phyloP scores from a whole-genome alignment of 2,329 filamentous ascomycete species.

The Ophiobolus disseminans region DNA sequence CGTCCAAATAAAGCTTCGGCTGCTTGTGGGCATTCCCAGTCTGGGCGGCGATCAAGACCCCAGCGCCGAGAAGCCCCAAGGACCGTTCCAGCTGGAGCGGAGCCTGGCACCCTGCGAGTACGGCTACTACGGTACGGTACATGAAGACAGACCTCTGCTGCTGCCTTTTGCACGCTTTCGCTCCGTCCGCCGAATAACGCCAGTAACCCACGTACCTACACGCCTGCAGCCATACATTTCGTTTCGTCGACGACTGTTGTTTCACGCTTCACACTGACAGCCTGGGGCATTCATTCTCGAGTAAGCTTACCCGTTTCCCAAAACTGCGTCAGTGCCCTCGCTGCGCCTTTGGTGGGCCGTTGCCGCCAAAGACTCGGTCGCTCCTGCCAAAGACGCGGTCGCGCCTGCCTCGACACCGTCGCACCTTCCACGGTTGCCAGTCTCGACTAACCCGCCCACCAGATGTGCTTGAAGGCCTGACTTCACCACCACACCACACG shows the following conservation, averaged over 20 bases:
- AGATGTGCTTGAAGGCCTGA: not conserved
- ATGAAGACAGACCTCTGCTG: conserved; percentile 33
- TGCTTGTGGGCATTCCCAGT: conserved; percentile 43
- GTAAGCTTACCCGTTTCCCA: no score
- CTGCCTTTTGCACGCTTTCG: conserved; percentile 25
- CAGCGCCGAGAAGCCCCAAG: conserved; percentile 40
- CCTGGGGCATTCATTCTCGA: no score
- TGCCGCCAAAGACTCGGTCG: no score
- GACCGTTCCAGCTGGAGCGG: conserved; percentile 32
- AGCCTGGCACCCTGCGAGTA: conserved; percentile 15
- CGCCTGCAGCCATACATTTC: not conserved
- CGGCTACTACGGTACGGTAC: conserved; percentile 19
- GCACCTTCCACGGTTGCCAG: not conserved
- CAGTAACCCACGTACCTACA: conserved; percentile 2
- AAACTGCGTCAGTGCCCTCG: no score
- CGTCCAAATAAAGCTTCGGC: conserved; percentile 49
- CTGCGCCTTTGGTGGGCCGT: no score
- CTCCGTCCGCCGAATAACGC: conserved; percentile 2
- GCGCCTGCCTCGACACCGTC: not conserved
- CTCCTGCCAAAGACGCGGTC: not conserved
- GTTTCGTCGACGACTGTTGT: not conserved
- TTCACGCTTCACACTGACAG: not conserved
- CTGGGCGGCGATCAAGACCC: conserved; percentile 46
- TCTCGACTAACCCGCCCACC: not conserved
- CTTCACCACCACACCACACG: conserved; percentile 15